A percentile compares a stretch with the other conserved stretches of the same genome.
These are phyloP conservation scores for Typha latifolia DNA, from an alignment of 176 grass and related monocot genomes.

Conservation along the genomic window DNA sequence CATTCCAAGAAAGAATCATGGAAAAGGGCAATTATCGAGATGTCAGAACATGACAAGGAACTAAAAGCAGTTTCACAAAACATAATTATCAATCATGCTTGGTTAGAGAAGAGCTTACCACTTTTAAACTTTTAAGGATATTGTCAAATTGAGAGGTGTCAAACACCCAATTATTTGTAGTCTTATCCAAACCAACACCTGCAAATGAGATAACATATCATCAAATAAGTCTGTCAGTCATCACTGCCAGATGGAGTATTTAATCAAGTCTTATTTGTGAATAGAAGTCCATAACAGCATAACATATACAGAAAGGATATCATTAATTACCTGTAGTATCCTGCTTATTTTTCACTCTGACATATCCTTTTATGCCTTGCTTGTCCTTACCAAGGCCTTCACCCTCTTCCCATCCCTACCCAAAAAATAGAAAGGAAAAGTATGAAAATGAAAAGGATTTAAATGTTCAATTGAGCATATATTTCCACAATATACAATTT, in stretches of 20 bases:
- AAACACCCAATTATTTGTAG: conserved; percentile 78
- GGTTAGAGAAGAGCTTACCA: conserved; percentile 34
- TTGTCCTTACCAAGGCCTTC: conserved; percentile 99
- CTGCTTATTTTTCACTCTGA: conserved; percentile 95
- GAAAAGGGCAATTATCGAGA: conserved; percentile 5
- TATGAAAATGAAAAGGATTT: background rate
- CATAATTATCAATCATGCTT: conserved; percentile 8
- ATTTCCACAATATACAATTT: no score
- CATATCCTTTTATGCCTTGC: conserved; percentile 85
- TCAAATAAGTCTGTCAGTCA: background rate
- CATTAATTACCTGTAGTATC: conserved; percentile 50
- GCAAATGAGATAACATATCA: background rate
- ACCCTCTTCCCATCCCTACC: conserved; percentile 95
- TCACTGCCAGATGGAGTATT: no score
- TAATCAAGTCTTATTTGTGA: no score
- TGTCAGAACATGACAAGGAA: conserved; percentile 1
- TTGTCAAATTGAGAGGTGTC: conserved; percentile 89
- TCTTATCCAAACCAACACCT: conserved; percentile 78
- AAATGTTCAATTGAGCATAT: no score
- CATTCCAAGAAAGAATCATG: background rate
- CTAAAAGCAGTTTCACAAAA: background rate
- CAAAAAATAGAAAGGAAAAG: background rate
- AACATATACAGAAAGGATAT: background rate
- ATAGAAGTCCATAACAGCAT: no score
- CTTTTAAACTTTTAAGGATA: conserved; percentile 96